These are phyloP conservation scores for Echinosophora koreensis DNA, from an alignment of 306 rosid genomes.

Conservation along the genomic window DNA sequence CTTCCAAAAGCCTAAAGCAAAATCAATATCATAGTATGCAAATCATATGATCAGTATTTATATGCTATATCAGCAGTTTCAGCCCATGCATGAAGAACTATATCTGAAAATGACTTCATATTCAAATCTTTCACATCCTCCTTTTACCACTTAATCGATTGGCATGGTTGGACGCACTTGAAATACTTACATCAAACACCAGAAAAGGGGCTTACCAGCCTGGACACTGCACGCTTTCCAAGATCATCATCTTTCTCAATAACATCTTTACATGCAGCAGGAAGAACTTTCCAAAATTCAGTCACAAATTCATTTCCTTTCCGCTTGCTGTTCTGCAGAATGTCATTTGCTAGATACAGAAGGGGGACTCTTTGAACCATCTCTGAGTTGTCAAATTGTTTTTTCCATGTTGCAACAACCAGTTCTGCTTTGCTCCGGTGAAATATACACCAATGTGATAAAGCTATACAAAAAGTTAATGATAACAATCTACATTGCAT, in stretches of 20 bases:
- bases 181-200: conserved; percentile 35
- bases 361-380: conserved; percentile 79
- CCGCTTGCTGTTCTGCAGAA: conserved; percentile 87
- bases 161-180: not conserved
- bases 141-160: conserved; percentile 10
- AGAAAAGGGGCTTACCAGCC: conserved; percentile 64
- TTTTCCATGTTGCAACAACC: conserved; percentile 88
- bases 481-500: conserved; percentile 30
- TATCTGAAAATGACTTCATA: not conserved
- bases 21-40: conserved; percentile 29
- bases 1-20: not conserved
- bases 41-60: conserved; percentile 35
- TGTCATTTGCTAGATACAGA: conserved; percentile 87
- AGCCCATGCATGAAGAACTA: conserved; percentile 32
- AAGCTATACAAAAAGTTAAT: conserved; percentile 65
- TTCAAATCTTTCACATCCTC: not conserved
- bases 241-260: conserved; percentile 64
- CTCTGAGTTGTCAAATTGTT: conserved; percentile 71
- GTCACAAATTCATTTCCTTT: conserved; percentile 92
- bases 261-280: conserved; percentile 73
- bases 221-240: conserved; percentile 71
- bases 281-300: conserved; percentile 94
- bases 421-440: conserved; percentile 83
- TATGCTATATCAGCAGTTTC: conserved; percentile 10
- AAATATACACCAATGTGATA: conserved; percentile 93